Conservation (phyloP, 2,329 filamentous ascomycete species). For the Fusarium chaquense region DNA sequence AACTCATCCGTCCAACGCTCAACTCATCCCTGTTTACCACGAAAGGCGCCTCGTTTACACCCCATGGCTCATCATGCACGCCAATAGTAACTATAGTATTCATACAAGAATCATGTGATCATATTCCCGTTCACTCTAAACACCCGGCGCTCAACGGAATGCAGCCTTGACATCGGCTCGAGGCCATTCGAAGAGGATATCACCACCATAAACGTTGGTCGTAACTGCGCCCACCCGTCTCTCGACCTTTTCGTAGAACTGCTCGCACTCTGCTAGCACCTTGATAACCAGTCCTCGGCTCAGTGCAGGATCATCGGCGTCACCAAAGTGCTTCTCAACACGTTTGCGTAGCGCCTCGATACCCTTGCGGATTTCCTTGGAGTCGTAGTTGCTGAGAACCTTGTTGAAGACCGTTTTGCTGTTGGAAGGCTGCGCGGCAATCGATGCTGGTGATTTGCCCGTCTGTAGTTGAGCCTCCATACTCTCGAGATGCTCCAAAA, state of each 20-base stretch:
- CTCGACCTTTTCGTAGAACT: constrained; percentile 72
- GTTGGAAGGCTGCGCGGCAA: constrained; percentile 86
- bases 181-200: constrained; percentile 75
- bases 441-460: constrained; percentile 69
- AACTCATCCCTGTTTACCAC: constrained; percentile 21
- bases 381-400: constrained; percentile 81
- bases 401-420: constrained; percentile 88
- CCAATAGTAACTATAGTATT: constrained; percentile 30
- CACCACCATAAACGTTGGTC: constrained; percentile 73
- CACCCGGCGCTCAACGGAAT: constrained; percentile 55
- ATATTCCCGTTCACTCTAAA: constrained; percentile 27
- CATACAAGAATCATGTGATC: constrained; percentile 40
- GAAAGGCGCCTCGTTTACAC: constrained; percentile 32
- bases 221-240: constrained; percentile 70
- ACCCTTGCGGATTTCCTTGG: constrained; percentile 88
- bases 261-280: constrained; percentile 71
- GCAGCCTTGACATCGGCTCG: constrained; percentile 71
- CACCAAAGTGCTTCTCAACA: constrained; percentile 97
- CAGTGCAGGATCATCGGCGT: constrained; percentile 79
- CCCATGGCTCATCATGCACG: constrained; percentile 25
- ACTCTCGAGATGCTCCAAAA: constrained; percentile 91
- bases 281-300: constrained; percentile 69
- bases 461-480: constrained; percentile 78
- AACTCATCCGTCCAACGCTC: constrained; percentile 15
- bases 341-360: constrained; percentile 89